Conservation (phyloP, 257 asterid species). For the Solanum okadae region DNA sequence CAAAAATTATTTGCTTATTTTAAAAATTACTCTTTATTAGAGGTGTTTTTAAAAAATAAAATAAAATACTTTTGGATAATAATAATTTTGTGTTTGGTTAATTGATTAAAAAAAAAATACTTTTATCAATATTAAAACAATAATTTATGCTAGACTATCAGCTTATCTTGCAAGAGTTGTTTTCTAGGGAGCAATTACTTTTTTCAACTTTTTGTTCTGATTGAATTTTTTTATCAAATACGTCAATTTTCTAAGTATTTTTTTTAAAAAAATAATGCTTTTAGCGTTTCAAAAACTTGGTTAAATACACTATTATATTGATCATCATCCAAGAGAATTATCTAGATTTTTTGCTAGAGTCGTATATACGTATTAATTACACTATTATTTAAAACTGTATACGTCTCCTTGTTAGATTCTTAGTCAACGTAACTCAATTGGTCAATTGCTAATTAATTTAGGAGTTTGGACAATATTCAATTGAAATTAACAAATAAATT, state of each 20-base stretch:
- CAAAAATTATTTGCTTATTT: neutral
- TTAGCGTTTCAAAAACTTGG: neutral
- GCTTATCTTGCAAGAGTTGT: neutral
- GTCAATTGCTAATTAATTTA: neutral
- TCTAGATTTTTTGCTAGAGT: neutral
- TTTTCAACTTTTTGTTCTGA: too few species aligned
- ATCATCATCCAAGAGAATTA: neutral
- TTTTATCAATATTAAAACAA: neutral
- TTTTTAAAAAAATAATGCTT: neutral
- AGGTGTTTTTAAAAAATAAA: neutral
- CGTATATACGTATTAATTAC: neutral
- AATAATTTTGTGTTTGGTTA: neutral
- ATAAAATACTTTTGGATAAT: neutral
- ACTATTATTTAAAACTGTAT: neutral
- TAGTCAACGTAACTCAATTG: neutral
- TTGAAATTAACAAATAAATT: neutral
- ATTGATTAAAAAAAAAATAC: neutral
- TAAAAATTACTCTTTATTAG: neutral
- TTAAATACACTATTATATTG: neutral
- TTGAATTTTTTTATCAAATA: too few species aligned
- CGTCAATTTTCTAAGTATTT: neutral
- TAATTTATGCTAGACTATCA: neutral
- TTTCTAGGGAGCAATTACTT: neutral
- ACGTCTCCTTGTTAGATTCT: neutral
- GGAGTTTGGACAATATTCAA: neutral